Percentiles rank a stretch among this genome's conserved stretches.
phyloP scores from a whole-genome alignment of 2,329 filamentous ascomycete species.

The Fusarium keratoplasticum region DNA sequence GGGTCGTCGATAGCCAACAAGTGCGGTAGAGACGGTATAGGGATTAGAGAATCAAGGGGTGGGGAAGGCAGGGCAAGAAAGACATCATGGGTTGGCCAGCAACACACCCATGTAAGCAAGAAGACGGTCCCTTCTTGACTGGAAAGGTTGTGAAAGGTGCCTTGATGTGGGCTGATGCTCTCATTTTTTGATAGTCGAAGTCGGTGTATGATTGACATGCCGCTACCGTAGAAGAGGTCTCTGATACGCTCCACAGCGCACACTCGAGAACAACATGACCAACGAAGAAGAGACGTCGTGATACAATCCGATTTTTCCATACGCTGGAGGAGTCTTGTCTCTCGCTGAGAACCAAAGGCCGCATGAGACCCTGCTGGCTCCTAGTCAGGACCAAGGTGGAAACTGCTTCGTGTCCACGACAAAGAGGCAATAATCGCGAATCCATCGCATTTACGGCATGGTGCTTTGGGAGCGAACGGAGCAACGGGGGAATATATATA shows the following conservation, averaged over 20 bases:
- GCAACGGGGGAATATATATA: neutral
- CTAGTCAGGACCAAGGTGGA: neutral
- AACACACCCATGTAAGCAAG: neutral
- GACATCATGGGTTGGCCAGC: neutral
- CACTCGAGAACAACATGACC: neutral
- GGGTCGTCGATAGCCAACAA: neutral
- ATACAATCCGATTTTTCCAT: neutral
- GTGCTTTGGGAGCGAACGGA: neutral
- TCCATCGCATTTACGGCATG: neutral
- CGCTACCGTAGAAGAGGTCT: neutral
- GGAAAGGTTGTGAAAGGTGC: neutral
- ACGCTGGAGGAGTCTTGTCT: neutral
- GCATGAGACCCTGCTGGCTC: neutral
- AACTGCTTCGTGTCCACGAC: neutral
- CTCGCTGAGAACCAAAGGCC: neutral
- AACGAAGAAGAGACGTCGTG: neutral
- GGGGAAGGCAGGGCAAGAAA: too few relatives aligned
- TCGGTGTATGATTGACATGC: neutral
- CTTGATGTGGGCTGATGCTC: too few relatives aligned
- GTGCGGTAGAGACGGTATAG: neutral
- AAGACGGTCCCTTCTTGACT: neutral
- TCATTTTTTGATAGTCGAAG: neutral
- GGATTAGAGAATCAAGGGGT: too few relatives aligned
- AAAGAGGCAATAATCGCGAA: neutral
- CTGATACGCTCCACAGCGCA: neutral